Evolutionary conservation across 2,329 filamentous ascomycete species (phyloP).

Genomic region (Hypocrella siamensis): DNA sequence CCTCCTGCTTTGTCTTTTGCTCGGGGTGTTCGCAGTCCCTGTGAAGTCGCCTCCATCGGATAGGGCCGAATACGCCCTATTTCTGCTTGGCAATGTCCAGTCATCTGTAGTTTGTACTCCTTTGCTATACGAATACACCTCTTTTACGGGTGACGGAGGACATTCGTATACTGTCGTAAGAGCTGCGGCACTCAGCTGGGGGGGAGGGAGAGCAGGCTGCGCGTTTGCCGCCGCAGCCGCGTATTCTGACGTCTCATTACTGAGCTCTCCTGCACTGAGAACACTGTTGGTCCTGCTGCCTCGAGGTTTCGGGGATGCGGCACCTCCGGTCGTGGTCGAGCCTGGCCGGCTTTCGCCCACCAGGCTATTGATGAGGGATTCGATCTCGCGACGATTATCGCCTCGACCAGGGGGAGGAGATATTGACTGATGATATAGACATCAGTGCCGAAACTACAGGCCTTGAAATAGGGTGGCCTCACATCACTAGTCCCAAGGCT

Average conservation of each 20-base stretch:
- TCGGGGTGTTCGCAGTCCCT: slow-evolving; percentile 40
- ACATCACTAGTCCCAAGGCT: slow-evolving; percentile 61
- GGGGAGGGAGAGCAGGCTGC: slow-evolving; percentile 20
- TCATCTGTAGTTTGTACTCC: slow-evolving; percentile 80
- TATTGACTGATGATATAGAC: slow-evolving; percentile 25
- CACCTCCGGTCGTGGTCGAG: slow-evolving; percentile 47
- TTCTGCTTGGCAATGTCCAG: slow-evolving; percentile 41
- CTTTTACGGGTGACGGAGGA: slow-evolving; percentile 57
- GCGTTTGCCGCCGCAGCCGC: slow-evolving; percentile 30
- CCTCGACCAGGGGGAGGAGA: slow-evolving; percentile 56
- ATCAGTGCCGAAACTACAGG: not conserved
- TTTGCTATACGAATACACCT: slow-evolving; percentile 94
- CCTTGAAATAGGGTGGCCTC: slow-evolving; percentile 16
- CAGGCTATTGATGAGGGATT: slow-evolving; percentile 70
- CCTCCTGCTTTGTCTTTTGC: slow-evolving; percentile 62
- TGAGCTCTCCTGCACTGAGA: slow-evolving; percentile 65
- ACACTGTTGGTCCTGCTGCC: slow-evolving; percentile 77
- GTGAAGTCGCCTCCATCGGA: slow-evolving; percentile 48
- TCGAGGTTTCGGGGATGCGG: slow-evolving; percentile 48
- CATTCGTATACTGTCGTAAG: slow-evolving; percentile 70
- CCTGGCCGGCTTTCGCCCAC: slow-evolving; percentile 63
- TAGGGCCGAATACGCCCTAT: slow-evolving; percentile 20
- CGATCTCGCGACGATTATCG: slow-evolving; percentile 60
- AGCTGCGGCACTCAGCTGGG: slow-evolving; percentile 52
- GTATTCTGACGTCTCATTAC: slow-evolving; percentile 54